Evolutionary conservation across 1,139 yeast genomes (phyloP).

Genomic region (Kodamaea plutei): DNA sequence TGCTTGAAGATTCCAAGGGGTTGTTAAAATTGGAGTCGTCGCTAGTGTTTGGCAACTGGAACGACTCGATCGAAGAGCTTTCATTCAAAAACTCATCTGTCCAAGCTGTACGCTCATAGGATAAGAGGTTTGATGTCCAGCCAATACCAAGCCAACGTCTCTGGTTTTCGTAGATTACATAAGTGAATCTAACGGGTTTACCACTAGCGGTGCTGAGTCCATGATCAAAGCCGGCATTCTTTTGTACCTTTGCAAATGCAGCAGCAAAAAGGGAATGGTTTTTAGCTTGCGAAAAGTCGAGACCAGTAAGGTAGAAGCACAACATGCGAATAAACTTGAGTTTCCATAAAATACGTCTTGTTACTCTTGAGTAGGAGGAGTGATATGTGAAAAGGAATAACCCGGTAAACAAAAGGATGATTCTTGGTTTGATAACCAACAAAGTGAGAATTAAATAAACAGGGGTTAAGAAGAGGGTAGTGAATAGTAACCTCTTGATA

Average conservation of each 20-base stretch:
- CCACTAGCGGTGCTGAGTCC: constrained; percentile 19
- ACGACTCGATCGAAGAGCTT: constrained; percentile 69
- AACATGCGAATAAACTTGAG: constrained; percentile 65
- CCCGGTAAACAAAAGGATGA: constrained; percentile 59
- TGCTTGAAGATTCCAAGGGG: constrained; percentile 34
- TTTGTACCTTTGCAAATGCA: constrained; percentile 58
- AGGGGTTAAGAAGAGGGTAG: constrained; percentile 84
- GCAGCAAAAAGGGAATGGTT: constrained; percentile 50
- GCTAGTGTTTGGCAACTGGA: constrained; percentile 70
- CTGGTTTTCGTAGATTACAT: constrained; percentile 92
- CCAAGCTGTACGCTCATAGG: constrained; percentile 95
- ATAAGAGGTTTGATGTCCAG: constrained; percentile 88
- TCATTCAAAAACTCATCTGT: constrained; percentile 93
- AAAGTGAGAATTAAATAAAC: constrained; percentile 66
- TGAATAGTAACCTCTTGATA: constrained; percentile 71
- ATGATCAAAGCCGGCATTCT: constrained; percentile 23
- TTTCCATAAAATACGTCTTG: constrained; percentile 81
- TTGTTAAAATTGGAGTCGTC: constrained; percentile 29
- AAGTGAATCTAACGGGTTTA: constrained; percentile 81
- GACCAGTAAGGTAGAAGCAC: constrained; percentile 80
- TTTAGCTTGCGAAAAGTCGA: constrained; percentile 65
- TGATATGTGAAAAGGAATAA: constrained; percentile 74
- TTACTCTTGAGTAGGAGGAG: constrained; percentile 77
- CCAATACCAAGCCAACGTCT: constrained; percentile 98
- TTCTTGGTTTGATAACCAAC: constrained; percentile 66